A percentile compares a stretch with the other conserved stretches of the same genome.
Evolutionary conservation across 129 eudicot genomes (phyloP).

Genomic region (Oenanthe sinensis): DNA sequence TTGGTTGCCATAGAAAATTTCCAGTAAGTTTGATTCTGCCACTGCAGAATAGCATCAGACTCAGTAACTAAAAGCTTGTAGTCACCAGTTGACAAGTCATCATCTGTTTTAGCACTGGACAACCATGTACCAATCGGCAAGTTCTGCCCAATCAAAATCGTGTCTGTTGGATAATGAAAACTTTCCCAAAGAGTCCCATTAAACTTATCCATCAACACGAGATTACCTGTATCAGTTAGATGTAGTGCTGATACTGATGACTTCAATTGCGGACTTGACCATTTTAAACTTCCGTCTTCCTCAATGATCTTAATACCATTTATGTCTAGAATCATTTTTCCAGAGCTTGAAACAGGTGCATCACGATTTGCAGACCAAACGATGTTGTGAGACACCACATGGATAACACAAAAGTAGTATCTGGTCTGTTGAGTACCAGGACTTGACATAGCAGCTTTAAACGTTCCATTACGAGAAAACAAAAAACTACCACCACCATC

Average conservation of each 20-base stretch:
- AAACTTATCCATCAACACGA: conserved; percentile 33
- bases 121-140: conserved; percentile 31
- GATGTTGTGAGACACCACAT: conserved; percentile 38
- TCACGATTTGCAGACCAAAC: conserved; percentile 71
- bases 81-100: conserved; percentile 36
- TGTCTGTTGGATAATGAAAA: conserved; percentile 57
- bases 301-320: conserved; percentile 33
- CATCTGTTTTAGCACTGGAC: conserved; percentile 16
- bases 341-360: conserved; percentile 44
- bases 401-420: conserved; percentile 57
- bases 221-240: conserved; percentile 55
- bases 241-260: conserved; percentile 29
- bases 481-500: conserved; percentile 52
- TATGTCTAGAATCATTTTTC: conserved; percentile 27
- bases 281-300: conserved; percentile 29
- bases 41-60: conserved; percentile 40
- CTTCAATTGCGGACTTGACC: conserved; percentile 50
- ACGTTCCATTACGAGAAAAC: conserved; percentile 47
- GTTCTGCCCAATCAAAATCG: conserved; percentile 52
- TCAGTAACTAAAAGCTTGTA: conserved; percentile 35
- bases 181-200: conserved; percentile 61
- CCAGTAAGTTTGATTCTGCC: conserved; percentile 47
- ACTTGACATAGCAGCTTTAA: conserved; percentile 46
- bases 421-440: conserved; percentile 28
- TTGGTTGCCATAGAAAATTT: conserved; percentile 47